Base-by-base conservation (phyloP, 306 rosid genomes). In the Dalbergia cochinchinensis region DNA sequence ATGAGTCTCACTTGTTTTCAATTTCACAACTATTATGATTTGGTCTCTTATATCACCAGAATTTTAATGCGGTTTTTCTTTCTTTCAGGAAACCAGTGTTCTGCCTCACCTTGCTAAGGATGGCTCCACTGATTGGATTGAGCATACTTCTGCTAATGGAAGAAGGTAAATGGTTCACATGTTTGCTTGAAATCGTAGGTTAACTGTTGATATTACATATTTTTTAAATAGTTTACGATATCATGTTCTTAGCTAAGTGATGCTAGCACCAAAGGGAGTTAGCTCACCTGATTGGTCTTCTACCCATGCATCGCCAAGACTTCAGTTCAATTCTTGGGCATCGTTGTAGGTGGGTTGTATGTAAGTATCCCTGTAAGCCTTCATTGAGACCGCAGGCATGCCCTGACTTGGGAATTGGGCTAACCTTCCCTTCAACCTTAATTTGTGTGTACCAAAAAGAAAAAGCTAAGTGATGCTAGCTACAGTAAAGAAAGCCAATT, bases 71-170 rank as follows among this genome's bases (percentile, higher is more conserved):
- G 8, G 55, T 51, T 47, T 60, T 73, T 73, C 37, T 78, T 33
- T 78, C 65, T 83, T 86, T 85, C 84, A 92, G 98, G 91, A 80
- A 59, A 53, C 87, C 16, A 71, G 35, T 78, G 57, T 70, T 75
- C 92, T 65, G 83, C 84, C 83, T 68, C 70, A 65, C 74, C 70
- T 71, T 33, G 11, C 69, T 4, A 85, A 81, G 45, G 87, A 69
- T 84, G 84, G 90, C 55, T 78, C 88, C 37, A 82, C 97, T 11
- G 94, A 89, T 65, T 94, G 97, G 98, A 92, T 80, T 59, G 98
- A 94, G 80, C 98, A 94, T 84, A 82, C 86, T 41, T 86, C 97
- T 82, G 87, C 94, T 82, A 91, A 85, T 80, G 98, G 97, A 85
- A 91, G 93, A 85, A 92, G 86, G 97, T 94, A 88, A 53, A 64